These are phyloP conservation scores for Paracamarosporium sp. DNA, from an alignment of 2,329 filamentous ascomycete genomes.

Conservation along the genomic window DNA sequence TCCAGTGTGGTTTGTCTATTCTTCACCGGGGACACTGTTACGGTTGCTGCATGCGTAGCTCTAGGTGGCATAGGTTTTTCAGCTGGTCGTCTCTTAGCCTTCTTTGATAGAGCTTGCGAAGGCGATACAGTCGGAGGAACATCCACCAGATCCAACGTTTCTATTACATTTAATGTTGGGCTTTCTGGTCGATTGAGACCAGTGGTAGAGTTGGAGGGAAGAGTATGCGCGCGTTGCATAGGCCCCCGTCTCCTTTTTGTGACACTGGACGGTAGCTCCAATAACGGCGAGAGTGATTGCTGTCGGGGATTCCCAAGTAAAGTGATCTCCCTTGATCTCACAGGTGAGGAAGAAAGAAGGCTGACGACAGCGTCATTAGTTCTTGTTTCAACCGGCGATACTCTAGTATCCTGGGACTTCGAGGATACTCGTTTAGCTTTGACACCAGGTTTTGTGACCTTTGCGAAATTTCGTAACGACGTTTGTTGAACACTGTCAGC, in stretches of 20 bases:
- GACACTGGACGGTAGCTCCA: conserved; percentile 36
- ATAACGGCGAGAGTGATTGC: conserved; percentile 24
- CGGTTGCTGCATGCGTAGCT: conserved; percentile 16
- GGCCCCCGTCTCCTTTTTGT: conserved; percentile 38
- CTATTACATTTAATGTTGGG: conserved; percentile 28
- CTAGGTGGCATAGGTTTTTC: conserved; percentile 11
- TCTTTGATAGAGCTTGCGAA: conserved; percentile 32
- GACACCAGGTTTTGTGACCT: conserved; percentile 43
- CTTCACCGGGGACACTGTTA: conserved; percentile 25
- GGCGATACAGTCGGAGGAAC: conserved; percentile 30
- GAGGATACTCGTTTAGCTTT: conserved; percentile 22
- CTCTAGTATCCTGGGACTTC: conserved; percentile 24
- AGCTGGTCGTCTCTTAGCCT: conserved; percentile 20
- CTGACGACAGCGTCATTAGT: conserved; percentile 24
- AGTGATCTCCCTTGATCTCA: background rate
- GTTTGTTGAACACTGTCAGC: conserved; percentile 24
- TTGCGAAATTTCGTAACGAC: conserved; percentile 39
- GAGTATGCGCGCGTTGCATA: conserved; percentile 43
- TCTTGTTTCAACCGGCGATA: conserved; percentile 5
- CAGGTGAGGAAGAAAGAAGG: conserved; percentile 39
- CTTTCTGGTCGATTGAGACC: conserved; percentile 22
- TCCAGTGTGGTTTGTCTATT: conserved; percentile 40
- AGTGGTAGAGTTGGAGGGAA: conserved; percentile 24
- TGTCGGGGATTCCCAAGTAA: conserved; percentile 12
- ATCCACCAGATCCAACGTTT: conserved; percentile 35